Percentiles rank a stretch among this genome's conserved stretches.
Conservation (phyloP, 169 alveolate species). For the Eimeria necatrix region DNA sequence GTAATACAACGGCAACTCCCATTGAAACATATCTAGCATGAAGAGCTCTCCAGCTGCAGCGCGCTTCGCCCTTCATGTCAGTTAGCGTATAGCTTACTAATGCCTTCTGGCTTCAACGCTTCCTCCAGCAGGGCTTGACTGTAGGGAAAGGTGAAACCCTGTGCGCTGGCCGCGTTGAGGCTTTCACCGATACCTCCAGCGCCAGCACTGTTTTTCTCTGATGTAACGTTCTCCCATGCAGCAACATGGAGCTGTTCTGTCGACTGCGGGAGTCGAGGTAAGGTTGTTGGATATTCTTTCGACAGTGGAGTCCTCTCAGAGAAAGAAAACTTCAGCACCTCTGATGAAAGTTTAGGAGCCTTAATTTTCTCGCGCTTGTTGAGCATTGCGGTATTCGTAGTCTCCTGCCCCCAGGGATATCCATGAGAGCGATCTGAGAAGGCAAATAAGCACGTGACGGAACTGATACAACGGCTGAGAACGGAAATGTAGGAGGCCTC, state of each 20-base stretch:
- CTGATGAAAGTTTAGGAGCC: not conserved
- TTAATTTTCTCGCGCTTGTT: not conserved
- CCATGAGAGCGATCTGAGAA: not conserved
- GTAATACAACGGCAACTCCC: too few species aligned
- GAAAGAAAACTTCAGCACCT: not conserved
- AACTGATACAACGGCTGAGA: not conserved
- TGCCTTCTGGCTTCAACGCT: not conserved
- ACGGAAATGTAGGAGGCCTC: not conserved
- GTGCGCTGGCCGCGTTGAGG: slow-evolving; percentile 29
- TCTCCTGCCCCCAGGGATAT: not conserved
- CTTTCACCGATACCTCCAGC: slow-evolving; percentile 3
- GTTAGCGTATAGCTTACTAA: not conserved
- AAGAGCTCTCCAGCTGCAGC: not conserved
- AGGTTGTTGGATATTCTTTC: not conserved
- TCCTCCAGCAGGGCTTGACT: slow-evolving; percentile 18
- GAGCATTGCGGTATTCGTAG: not conserved
- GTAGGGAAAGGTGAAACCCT: not conserved
- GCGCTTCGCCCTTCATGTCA: not conserved
- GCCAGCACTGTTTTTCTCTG: not conserved
- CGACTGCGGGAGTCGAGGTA: not conserved
- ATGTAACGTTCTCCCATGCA: not conserved
- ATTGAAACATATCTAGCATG: too few species aligned
- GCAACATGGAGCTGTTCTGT: not conserved
- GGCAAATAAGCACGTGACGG: slow-evolving; percentile 7
- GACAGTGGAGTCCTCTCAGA: not conserved